Conservation (phyloP, 2,329 filamentous ascomycete genomes). For the Phaeomoniella chlamydospora region DNA sequence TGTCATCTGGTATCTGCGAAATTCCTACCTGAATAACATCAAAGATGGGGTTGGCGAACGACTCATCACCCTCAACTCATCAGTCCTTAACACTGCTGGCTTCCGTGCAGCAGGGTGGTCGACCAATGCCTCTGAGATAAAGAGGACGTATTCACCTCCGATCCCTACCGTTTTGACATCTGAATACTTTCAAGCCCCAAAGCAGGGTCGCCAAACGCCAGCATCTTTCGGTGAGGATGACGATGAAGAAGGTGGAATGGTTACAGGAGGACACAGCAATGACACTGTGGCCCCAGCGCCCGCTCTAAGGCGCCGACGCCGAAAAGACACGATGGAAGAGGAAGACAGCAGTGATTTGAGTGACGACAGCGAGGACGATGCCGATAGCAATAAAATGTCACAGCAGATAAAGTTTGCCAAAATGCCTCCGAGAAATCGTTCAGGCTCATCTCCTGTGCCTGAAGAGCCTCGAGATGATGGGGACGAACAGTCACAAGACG, state of each 20-base stretch:
- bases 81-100: constrained; percentile 47
- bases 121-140: constrained; percentile 38
- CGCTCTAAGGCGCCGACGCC: constrained; percentile 32
- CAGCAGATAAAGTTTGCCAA: constrained; percentile 94
- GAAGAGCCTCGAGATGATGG: constrained; percentile 18
- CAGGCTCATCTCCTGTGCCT: constrained; percentile 76
- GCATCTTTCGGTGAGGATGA: constrained; percentile 37
- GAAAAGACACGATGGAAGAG: constrained; percentile 44
- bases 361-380: constrained; percentile 52
- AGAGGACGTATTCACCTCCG: constrained; percentile 51
- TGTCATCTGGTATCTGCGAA: constrained; percentile 50
- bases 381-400: constrained; percentile 44
- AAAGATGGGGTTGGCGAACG: constrained; percentile 54
- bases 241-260: constrained; percentile 48
- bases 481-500: too few relatives aligned
- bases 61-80: constrained; percentile 49
- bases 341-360: constrained; percentile 54
- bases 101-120: constrained; percentile 52
- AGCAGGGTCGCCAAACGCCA: constrained; percentile 21
- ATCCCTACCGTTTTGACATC: constrained; percentile 49
- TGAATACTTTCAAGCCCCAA: constrained; percentile 45
- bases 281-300: constrained; percentile 40
- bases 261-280: constrained; percentile 41
- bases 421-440: constrained; percentile 75
- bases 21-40: constrained; percentile 47